A percentile compares a stretch with the other conserved stretches of the same genome.
Conservation (phyloP, 2,329 filamentous ascomycete species). For the Bipolaris zeicola region DNA sequence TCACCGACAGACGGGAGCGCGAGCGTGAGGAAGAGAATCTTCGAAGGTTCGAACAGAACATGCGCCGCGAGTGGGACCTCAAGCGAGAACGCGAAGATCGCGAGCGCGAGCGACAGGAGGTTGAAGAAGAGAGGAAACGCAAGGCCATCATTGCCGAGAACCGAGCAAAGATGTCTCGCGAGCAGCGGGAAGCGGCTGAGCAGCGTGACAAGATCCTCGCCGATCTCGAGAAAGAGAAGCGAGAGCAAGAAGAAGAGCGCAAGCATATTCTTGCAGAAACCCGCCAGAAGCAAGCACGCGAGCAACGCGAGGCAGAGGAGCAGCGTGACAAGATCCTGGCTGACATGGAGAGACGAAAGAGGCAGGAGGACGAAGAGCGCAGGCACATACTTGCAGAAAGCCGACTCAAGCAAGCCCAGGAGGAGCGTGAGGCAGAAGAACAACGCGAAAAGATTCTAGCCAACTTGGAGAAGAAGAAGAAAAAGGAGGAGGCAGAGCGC, state of each 20-base stretch:
- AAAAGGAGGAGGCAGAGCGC: constrained; percentile 35
- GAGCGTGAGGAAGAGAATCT: constrained; percentile 37
- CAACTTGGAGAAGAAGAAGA: constrained; percentile 25
- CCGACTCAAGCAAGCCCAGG: constrained; percentile 14
- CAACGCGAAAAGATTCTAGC: constrained; percentile 26
- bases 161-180: constrained; percentile 43
- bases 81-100: constrained; percentile 39
- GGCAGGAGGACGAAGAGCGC: constrained; percentile 39
- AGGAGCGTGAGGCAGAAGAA: constrained; percentile 19
- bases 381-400: constrained; percentile 40
- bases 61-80: constrained; percentile 42
- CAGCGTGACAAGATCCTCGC: constrained; percentile 36
- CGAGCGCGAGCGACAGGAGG: constrained; percentile 45
- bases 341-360: constrained; percentile 48
- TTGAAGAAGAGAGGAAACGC: constrained; percentile 49
- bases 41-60: constrained; percentile 35
- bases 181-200: constrained; percentile 29
- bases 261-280: constrained; percentile 40
- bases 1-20: constrained; percentile 42
- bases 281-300: constrained; percentile 33
- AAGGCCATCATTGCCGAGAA: constrained; percentile 48
- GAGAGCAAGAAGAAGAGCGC: constrained; percentile 34
- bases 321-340: constrained; percentile 36
- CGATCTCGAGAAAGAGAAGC: constrained; percentile 33
- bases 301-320: constrained; percentile 34